phyloP scores from a whole-genome alignment of 352 stramenopile genomes.

The Phytophthora pseudosyringae region DNA sequence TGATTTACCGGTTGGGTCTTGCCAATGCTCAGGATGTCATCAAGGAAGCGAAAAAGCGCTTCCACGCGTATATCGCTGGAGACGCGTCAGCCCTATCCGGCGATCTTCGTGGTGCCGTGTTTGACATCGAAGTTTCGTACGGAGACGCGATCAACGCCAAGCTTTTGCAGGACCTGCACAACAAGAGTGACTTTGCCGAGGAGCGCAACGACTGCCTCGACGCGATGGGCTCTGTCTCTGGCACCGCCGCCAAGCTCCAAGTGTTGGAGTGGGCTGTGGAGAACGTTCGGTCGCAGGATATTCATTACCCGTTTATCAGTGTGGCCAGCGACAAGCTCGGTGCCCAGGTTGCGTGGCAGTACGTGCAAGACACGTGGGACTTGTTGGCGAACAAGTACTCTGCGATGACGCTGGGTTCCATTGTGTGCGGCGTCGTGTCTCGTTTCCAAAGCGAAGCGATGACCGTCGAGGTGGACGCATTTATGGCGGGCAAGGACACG shows the following conservation, averaged over 20 bases:
- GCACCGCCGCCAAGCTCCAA: constrained; percentile 50
- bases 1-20: constrained; percentile 59
- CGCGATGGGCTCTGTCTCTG: constrained; percentile 58
- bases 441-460: constrained; percentile 58
- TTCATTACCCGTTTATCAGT: constrained; percentile 55
- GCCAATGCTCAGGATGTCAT: constrained; percentile 60
- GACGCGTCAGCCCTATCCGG: constrained; percentile 53
- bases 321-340: constrained; percentile 59
- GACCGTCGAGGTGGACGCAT: constrained; percentile 61
- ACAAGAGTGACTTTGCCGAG: constrained; percentile 67
- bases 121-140: constrained; percentile 53
- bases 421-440: constrained; percentile 49
- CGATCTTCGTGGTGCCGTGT: constrained; percentile 66
- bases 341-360: constrained; percentile 68
- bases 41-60: constrained; percentile 60
- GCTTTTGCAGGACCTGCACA: constrained; percentile 68
- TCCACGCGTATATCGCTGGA: constrained; percentile 55
- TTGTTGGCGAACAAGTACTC: constrained; percentile 64
- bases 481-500: constrained; percentile 63
- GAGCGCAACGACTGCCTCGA: constrained; percentile 68
- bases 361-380: constrained; percentile 71
- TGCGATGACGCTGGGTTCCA: constrained; percentile 50
- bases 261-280: constrained; percentile 81
- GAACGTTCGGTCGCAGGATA: constrained; percentile 73
- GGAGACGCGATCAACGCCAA: constrained; percentile 52